Evolutionary conservation across 2,329 filamentous ascomycete species (phyloP).

Genomic region (Metarhizium robertsii): DNA sequence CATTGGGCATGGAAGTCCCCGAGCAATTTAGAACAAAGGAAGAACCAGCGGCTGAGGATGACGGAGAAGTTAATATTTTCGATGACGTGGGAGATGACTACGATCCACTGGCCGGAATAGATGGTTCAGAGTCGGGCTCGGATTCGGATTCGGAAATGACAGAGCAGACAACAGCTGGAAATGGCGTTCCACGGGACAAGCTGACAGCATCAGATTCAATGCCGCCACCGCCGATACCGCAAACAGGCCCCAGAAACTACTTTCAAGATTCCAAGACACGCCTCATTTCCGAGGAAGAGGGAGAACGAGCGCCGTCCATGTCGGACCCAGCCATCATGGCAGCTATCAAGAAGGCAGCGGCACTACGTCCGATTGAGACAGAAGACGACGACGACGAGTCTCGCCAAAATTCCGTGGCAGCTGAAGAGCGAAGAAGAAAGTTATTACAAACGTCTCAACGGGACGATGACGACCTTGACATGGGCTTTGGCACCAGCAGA

Average conservation of each 20-base stretch:
- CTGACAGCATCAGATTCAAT: slow-evolving; percentile 21
- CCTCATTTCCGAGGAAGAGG: slow-evolving; percentile 42
- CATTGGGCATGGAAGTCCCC: slow-evolving; percentile 57
- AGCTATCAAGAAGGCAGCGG: slow-evolving; percentile 75
- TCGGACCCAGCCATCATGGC: slow-evolving; percentile 72
- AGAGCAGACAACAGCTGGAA: neutral
- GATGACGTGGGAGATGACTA: slow-evolving; percentile 58
- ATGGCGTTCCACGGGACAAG: slow-evolving; percentile 7
- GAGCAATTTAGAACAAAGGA: slow-evolving; percentile 44
- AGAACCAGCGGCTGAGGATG: slow-evolving; percentile 30
- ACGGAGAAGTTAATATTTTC: slow-evolving; percentile 55
- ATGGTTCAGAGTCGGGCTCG: slow-evolving; percentile 32
- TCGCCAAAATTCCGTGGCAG: slow-evolving; percentile 36
- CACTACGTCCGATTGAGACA: slow-evolving; percentile 41
- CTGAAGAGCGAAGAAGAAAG: slow-evolving; percentile 60
- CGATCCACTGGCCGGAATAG: slow-evolving; percentile 54
- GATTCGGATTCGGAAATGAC: slow-evolving; percentile 29
- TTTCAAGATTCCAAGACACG: slow-evolving; percentile 50
- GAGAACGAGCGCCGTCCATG: slow-evolving; percentile 42
- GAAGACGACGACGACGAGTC: slow-evolving; percentile 28
- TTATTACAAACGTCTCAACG: slow-evolving; percentile 67
- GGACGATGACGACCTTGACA: slow-evolving; percentile 84
- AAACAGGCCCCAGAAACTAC: slow-evolving; percentile 43
- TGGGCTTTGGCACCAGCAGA: slow-evolving; percentile 85
- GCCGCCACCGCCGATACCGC: slow-evolving; percentile 37